phyloP scores from a whole-genome alignment of 495 filamentous ascomycete genomes.

The Chaetomidium leptoderma region DNA sequence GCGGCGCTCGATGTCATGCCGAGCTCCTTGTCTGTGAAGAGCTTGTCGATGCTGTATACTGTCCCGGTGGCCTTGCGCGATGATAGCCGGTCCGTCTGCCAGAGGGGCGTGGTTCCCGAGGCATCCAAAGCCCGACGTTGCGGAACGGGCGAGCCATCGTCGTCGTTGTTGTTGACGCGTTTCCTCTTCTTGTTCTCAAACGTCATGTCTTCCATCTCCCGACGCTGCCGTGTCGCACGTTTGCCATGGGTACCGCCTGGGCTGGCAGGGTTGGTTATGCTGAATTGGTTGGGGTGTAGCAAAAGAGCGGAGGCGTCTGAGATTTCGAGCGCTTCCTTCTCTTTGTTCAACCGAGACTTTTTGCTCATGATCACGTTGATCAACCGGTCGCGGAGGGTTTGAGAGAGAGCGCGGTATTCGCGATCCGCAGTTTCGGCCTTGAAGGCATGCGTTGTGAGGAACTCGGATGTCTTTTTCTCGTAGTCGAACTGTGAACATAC shows the following conservation, averaged over 20 bases:
- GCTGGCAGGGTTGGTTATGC: constrained; percentile 71
- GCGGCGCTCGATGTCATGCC: constrained; percentile 67
- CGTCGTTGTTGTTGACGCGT: constrained; percentile 65
- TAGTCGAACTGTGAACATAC: constrained; percentile 44
- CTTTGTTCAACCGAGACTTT: constrained; percentile 69
- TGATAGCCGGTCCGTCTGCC: constrained; percentile 46
- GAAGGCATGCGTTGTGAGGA: constrained; percentile 53
- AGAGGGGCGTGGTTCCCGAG: constrained; percentile 53
- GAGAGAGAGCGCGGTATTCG: constrained; percentile 72
- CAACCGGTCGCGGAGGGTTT: constrained; percentile 78
- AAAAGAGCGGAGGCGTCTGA: constrained; percentile 82
- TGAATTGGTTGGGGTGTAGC: constrained; percentile 89
- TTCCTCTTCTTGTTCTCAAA: constrained; percentile 75
- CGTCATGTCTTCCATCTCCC: constrained; percentile 73
- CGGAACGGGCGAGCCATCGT: constrained; percentile 66
- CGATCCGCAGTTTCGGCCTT: constrained; percentile 70
- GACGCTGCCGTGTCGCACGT: constrained; percentile 74
- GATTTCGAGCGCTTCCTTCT: constrained; percentile 86
- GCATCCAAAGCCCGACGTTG: constrained; percentile 43
- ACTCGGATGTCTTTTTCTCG: constrained; percentile 50
- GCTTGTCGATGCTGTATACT: constrained; percentile 75
- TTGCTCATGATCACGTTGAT: constrained; percentile 71
- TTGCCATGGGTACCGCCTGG: constrained; percentile 77
- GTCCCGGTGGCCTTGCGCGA: constrained; percentile 46
- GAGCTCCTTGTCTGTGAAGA: constrained; percentile 94